These are phyloP conservation scores for Alisma plantagoaquatica DNA, from an alignment of 106 monocot genomes.

Conservation along the genomic window DNA sequence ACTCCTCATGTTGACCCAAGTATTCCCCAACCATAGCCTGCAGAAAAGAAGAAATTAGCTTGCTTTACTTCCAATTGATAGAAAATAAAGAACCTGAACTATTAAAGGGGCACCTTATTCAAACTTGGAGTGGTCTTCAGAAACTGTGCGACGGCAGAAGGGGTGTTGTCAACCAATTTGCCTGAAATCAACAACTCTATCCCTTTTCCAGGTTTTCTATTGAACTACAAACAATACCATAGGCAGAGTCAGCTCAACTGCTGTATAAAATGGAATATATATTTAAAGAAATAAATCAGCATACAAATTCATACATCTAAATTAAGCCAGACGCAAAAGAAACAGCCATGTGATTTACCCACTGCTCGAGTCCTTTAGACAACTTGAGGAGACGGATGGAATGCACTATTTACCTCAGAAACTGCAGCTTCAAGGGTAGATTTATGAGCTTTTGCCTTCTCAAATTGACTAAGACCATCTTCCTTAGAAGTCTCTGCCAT, in stretches of 20 bases:
- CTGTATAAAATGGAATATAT: not conserved
- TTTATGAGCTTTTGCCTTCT: conserved; percentile 97
- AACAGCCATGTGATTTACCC: too few species aligned
- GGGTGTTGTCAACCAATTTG: conserved; percentile 70
- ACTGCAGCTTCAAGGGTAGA: conserved; percentile 87
- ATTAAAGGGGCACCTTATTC: conserved; percentile 54
- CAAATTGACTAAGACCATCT: conserved; percentile 69
- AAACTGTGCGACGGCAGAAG: conserved; percentile 72
- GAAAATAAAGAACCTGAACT: not conserved
- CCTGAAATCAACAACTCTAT: conserved; percentile 69
- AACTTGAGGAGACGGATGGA: too few species aligned
- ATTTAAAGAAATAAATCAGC: too few species aligned
- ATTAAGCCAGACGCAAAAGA: too few species aligned
- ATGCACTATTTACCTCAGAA: conserved; percentile 63
- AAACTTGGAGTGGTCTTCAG: conserved; percentile 71
- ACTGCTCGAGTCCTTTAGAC: too few species aligned
- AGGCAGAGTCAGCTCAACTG: conserved; percentile 2
- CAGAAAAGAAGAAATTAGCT: conserved; percentile 16
- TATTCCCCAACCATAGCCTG: conserved; percentile 96
- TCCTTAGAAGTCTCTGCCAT: conserved; percentile 41
- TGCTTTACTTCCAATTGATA: conserved; percentile 2
- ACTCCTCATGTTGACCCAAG: conserved; percentile 93
- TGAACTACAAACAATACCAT: conserved; percentile 45
- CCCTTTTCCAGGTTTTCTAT: conserved; percentile 78
- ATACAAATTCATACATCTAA: too few species aligned